Evolutionary conservation across 176 grass and related monocot genomes (phyloP).

Genomic region (Dendrocalamus sinicus): DNA sequence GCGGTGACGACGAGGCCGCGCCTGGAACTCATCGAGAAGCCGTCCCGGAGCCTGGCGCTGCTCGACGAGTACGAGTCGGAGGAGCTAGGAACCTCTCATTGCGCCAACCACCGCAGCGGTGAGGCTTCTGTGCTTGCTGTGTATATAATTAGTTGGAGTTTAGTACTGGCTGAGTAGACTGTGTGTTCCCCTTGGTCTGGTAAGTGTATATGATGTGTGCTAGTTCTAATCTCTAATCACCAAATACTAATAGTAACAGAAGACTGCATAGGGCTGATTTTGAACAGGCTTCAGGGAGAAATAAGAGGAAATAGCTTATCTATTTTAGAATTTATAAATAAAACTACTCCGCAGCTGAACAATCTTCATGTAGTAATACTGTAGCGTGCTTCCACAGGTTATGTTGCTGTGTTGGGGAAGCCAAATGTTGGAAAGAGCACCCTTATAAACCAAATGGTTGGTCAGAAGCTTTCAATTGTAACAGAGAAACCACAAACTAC

Average conservation of each 20-base stretch:
- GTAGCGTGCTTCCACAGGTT: constrained; percentile 51
- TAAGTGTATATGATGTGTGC: not conserved
- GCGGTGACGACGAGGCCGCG: constrained; percentile 43
- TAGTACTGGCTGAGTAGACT: not conserved
- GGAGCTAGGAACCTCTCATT: constrained; percentile 56
- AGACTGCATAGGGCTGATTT: not conserved
- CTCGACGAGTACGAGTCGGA: constrained; percentile 85
- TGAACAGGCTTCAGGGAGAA: not conserved
- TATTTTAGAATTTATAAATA: not conserved
- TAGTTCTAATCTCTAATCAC: not conserved
- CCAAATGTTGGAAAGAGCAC: constrained; percentile 99
- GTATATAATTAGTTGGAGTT: not conserved
- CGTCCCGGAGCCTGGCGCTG: constrained; percentile 69
- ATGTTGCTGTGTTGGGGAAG: constrained; percentile 88
- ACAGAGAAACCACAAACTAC: constrained; percentile 95
- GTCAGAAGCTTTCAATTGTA: constrained; percentile 94
- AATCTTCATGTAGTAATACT: not conserved
- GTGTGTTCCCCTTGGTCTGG: not conserved
- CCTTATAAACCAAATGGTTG: constrained; percentile 91
- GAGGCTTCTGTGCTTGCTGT: constrained; percentile 34
- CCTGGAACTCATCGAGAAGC: constrained; percentile 83
- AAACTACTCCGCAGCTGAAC: not conserved
- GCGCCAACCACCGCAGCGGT: constrained; percentile 76
- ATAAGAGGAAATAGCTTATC: not conserved
- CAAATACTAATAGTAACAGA: not conserved